Evolutionary conservation across 129 eudicot genomes (phyloP).

Genomic region (Cynara cardunculus): DNA sequence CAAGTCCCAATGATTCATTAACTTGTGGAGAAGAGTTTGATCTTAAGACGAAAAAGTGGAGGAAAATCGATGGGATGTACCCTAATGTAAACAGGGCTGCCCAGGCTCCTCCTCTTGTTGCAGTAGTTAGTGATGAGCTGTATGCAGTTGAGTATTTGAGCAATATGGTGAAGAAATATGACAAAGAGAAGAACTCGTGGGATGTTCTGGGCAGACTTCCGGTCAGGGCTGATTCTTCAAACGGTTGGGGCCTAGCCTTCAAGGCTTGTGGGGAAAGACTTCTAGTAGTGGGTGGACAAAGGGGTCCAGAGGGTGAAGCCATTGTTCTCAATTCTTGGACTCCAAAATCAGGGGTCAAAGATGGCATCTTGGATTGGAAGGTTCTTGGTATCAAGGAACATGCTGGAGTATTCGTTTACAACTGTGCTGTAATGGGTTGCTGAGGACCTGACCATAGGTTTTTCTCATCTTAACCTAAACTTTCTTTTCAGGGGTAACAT

Average conservation of each 20-base stretch:
- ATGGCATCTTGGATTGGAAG: constrained; percentile 68
- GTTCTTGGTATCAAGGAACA: constrained; percentile 64
- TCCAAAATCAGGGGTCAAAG: constrained; percentile 47
- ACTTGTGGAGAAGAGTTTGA: constrained; percentile 70
- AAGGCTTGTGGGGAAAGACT: constrained; percentile 57
- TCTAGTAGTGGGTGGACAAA: constrained; percentile 66
- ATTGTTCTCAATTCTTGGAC: constrained; percentile 63
- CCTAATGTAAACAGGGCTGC: constrained; percentile 60
- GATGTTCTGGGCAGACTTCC: constrained; percentile 63
- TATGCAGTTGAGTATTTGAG: constrained; percentile 60
- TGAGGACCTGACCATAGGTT: constrained; percentile 36
- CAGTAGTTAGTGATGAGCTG: constrained; percentile 57
- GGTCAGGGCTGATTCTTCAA: constrained; percentile 55
- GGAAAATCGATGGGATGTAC: constrained; percentile 54
- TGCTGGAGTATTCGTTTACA: constrained; percentile 72
- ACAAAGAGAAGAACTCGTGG: constrained; percentile 56
- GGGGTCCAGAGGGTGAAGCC: constrained; percentile 67
- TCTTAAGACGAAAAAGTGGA: constrained; percentile 48
- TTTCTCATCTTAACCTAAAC: neutral
- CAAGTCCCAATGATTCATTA: constrained; percentile 44
- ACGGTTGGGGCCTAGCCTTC: constrained; percentile 81
- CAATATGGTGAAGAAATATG: constrained; percentile 55
- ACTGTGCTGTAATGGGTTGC: constrained; percentile 82
- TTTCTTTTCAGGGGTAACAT: neutral
- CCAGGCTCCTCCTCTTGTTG: constrained; percentile 78